Base-by-base conservation (phyloP, 129 eudicot genomes). In the Pulicaria dysenterica region DNA sequence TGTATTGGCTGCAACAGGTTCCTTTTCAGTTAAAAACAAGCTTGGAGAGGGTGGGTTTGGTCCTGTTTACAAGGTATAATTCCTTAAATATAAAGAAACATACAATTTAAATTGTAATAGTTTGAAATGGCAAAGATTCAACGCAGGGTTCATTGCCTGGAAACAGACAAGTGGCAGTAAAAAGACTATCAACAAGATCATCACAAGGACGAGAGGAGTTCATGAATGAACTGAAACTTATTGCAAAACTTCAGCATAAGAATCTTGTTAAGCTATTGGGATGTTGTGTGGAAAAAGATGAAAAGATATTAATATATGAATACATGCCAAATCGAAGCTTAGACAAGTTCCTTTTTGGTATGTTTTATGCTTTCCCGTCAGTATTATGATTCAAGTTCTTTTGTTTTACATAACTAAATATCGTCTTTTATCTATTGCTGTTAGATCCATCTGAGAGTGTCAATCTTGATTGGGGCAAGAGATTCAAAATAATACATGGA, bases 21-120 rank as follows among this genome's bases (percentile, higher is more conserved):
- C 72, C 7, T 81, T 75, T 59, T 75, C 74, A 14, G 74, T 13
- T 3, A 16, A 64, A 64, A 81, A 63, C 65, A 76, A 55, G 64
- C 85, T 81, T 47, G 85, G 81, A 54, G 81, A 75, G 70, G 81
- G 81, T 48, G 81, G 85, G 16, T 74, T 74, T 69, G 84, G 84
- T 64, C 67, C 80, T 74, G 84, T 80, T 73, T 79, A 73, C 78
- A 79, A 79, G 83, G 79, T 73, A 57, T n/a, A 36, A 19, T 73
- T 19, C 66, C 49, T 4, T 38, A 4, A 19, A 51, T 3, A 43
- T 55, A 7, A 34, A 58, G 10, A 73, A 5, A 3, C 15, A 38
- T 36, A 60, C 62, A 73, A 45, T 47, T 48, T 61, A 41, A 8
- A 16, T 9, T 73, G 1, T 43, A 43, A 34, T 3, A 34, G 12